These are phyloP conservation scores for Magnolia officinalis DNA, from an alignment of 164 flowering plant species.

Conservation along the genomic window DNA sequence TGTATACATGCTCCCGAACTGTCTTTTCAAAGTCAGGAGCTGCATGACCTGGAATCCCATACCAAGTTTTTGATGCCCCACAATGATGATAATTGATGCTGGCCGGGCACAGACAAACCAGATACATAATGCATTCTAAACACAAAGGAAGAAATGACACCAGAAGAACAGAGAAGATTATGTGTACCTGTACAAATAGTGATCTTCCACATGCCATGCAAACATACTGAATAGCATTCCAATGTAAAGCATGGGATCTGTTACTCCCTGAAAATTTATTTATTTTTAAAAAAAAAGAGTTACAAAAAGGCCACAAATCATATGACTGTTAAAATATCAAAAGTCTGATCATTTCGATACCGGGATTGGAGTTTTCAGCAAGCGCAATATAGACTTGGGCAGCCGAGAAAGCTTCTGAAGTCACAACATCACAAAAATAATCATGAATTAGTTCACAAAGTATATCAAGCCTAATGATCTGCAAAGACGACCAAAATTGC, in stretches of 20 bases:
- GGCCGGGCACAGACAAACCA: conserved; percentile 17
- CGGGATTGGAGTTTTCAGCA: conserved; percentile 73
- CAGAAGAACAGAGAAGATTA: not conserved
- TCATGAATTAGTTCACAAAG: too few relatives aligned
- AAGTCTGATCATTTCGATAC: conserved; percentile 30
- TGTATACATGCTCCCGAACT: conserved; percentile 81
- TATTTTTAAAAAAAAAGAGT: too few relatives aligned
- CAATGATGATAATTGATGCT: conserved; percentile 96
- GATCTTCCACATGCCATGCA: conserved; percentile 99
- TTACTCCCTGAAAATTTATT: conserved; percentile 71
- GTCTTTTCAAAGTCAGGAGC: conserved; percentile 85
- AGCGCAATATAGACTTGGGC: conserved; percentile 74
- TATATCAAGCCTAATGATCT: too few relatives aligned
- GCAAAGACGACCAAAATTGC: too few relatives aligned
- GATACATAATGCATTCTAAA: not conserved
- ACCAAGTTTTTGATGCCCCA: conserved; percentile 99
- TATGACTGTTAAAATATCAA: too few relatives aligned
- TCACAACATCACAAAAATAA: not conserved
- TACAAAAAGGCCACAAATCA: too few relatives aligned
- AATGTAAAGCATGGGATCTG: conserved; percentile 99
- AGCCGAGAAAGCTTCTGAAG: conserved; percentile 77
- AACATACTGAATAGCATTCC: conserved; percentile 98
- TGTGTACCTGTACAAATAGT: conserved; percentile 84
- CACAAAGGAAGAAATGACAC: not conserved
- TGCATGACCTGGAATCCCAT: conserved; percentile 92